Conservation (phyloP, 805 yeast genomes). For the Ogataea angusta region DNA sequence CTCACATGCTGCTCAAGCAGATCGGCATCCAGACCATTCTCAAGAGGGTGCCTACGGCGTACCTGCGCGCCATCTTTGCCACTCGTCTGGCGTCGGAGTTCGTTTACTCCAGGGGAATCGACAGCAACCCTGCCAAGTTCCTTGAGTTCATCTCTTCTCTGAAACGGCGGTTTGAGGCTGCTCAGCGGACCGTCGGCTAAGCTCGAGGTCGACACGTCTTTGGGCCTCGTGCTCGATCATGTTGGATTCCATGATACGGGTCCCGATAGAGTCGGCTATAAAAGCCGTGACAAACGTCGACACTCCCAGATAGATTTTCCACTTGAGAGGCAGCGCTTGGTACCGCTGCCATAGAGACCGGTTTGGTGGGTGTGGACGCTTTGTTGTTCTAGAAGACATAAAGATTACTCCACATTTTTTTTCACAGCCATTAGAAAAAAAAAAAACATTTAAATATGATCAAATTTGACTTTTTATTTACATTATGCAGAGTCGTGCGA, state of each 20-base stretch:
- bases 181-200: slow-evolving; percentile 7
- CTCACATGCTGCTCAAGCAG: slow-evolving; percentile 61
- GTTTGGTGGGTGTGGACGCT: neutral
- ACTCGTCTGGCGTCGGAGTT: slow-evolving; percentile 80
- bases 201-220: slow-evolving; percentile 29
- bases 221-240: slow-evolving; percentile 34
- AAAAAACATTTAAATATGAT: neutral
- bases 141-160: slow-evolving; percentile 63
- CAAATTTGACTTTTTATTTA: neutral
- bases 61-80: slow-evolving; percentile 84
- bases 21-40: slow-evolving; percentile 68
- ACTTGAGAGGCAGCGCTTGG: slow-evolving; percentile 25
- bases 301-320: slow-evolving; percentile 32
- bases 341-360: slow-evolving; percentile 15
- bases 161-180: slow-evolving; percentile 38
- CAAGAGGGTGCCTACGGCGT: slow-evolving; percentile 79
- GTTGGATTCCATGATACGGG: slow-evolving; percentile 27
- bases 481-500: slow-evolving; percentile 13
- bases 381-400: slow-evolving; percentile 2
- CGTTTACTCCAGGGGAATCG: slow-evolving; percentile 78
- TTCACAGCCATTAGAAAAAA: slow-evolving; percentile 4
- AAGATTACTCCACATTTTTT: slow-evolving; percentile 4
- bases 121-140: slow-evolving; percentile 75
- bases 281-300: slow-evolving; percentile 32
- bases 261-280: slow-evolving; percentile 30